These are phyloP conservation scores for Corymbia citriodora DNA, from an alignment of 441 rosid genomes.

Conservation along the genomic window DNA sequence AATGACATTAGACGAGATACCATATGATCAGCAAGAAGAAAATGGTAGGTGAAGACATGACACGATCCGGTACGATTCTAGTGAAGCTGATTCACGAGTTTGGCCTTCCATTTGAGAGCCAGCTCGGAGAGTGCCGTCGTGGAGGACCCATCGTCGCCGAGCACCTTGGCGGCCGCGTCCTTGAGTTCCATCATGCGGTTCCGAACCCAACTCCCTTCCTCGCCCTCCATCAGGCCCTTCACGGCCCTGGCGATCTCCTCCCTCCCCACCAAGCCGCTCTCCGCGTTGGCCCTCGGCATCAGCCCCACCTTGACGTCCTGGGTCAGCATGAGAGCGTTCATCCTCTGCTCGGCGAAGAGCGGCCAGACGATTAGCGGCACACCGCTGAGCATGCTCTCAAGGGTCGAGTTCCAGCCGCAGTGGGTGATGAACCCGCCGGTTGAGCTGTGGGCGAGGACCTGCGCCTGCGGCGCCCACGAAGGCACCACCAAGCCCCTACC, in stretches of 20 bases:
- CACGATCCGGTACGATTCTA: background rate
- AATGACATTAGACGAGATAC: background rate
- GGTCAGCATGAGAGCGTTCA: constrained; percentile 47
- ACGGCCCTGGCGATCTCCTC: constrained; percentile 45
- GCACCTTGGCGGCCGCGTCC: constrained; percentile 35
- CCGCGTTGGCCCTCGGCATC: constrained; percentile 18
- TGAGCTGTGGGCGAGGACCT: constrained; percentile 58
- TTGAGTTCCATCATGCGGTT: constrained; percentile 43
- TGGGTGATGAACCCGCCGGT: constrained; percentile 71
- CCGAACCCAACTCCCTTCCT: constrained; percentile 45
- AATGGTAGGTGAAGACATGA: background rate
- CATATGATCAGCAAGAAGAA: background rate
- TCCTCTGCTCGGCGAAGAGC: constrained; percentile 74
- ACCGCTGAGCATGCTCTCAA: constrained; percentile 64
- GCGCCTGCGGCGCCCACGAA: constrained; percentile 77
- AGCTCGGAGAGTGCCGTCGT: constrained; percentile 33
- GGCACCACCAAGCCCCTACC: constrained; percentile 44
- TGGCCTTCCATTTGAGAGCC: constrained; percentile 28
- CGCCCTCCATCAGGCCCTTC: constrained; percentile 57
- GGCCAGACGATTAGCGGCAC: constrained; percentile 82
- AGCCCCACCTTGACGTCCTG: constrained; percentile 42
- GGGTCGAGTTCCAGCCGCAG: constrained; percentile 79
- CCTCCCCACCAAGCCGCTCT: constrained; percentile 27
- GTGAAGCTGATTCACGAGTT: background rate
- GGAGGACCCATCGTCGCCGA: constrained; percentile 50